A percentile compares a stretch with the other conserved stretches of the same genome.
phyloP scores from a whole-genome alignment of 345 rosid genomes.

The Gynandropsis gynandra region DNA sequence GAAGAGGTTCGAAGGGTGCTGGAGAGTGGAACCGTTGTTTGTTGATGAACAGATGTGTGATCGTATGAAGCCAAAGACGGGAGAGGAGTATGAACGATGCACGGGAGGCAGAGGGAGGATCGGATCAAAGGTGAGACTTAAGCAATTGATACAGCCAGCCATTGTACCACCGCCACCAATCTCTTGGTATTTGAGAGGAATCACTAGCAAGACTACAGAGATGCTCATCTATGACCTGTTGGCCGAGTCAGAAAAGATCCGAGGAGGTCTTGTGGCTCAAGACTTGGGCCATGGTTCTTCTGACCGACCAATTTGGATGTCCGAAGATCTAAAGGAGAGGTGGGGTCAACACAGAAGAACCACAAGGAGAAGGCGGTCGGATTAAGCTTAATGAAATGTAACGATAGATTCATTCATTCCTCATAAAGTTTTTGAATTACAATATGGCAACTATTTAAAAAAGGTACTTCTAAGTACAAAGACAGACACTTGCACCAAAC shows the following conservation, averaged over 20 bases:
- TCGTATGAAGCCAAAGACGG: conserved; percentile 61
- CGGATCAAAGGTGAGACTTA: conserved; percentile 62
- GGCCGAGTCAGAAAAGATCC: conserved; percentile 62
- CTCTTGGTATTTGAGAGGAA: conserved; percentile 93
- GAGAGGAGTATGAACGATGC: conserved; percentile 57
- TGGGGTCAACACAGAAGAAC: conserved; percentile 59
- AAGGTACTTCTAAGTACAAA: no score
- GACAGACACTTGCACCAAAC: no score
- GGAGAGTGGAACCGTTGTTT: conserved; percentile 72
- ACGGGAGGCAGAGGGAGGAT: conserved; percentile 73
- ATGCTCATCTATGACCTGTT: conserved; percentile 69
- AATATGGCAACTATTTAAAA: no score
- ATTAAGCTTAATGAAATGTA: neutral
- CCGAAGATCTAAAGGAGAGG: conserved; percentile 55
- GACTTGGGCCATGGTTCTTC: conserved; percentile 16
- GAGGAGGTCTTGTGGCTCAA: conserved; percentile 26
- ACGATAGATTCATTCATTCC: neutral
- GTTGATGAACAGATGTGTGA: conserved; percentile 63
- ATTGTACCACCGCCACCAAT: conserved; percentile 84
- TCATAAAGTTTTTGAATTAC: neutral
- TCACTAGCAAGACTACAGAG: conserved; percentile 73
- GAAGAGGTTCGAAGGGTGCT: conserved; percentile 85
- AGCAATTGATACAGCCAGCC: conserved; percentile 82
- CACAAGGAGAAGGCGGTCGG: conserved; percentile 31
- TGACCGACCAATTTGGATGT: conserved; percentile 3